These are phyloP conservation scores for Coniochaeta sp. DNA, from an alignment of 2,329 filamentous ascomycete genomes.

Conservation along the genomic window DNA sequence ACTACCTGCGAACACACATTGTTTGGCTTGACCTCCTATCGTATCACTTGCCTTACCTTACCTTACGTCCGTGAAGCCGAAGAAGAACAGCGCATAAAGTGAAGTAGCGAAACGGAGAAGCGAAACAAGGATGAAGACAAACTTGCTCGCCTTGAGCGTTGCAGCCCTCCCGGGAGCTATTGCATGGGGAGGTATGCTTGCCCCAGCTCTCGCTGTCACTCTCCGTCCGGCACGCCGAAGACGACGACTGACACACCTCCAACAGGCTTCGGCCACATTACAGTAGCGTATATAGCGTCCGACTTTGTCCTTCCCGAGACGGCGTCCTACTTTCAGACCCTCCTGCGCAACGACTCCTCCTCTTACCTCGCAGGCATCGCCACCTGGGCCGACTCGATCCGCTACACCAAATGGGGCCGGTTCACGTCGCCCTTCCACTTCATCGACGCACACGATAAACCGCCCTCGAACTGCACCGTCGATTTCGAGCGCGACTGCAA, in stretches of 20 bases:
- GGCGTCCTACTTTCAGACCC: constrained; percentile 45
- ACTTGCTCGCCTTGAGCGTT: constrained; percentile 13
- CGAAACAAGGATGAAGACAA: constrained; percentile 11
- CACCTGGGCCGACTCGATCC: constrained; percentile 60
- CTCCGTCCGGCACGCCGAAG: neutral
- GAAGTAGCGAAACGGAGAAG: too few relatives aligned
- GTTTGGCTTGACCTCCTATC: too few relatives aligned
- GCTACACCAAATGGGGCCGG: constrained; percentile 55
- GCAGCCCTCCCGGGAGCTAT: constrained; percentile 24
- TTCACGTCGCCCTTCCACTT: constrained; percentile 60
- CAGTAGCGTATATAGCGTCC: constrained; percentile 55
- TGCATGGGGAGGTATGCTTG: constrained; percentile 34
- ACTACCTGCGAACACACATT: neutral
- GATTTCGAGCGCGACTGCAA: constrained; percentile 56
- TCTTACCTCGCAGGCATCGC: constrained; percentile 58
- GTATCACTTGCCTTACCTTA: neutral
- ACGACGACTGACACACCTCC: neutral
- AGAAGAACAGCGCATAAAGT: too few relatives aligned
- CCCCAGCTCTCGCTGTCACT: neutral
- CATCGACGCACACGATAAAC: constrained; percentile 60
- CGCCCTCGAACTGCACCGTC: constrained; percentile 50
- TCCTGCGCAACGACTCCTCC: constrained; percentile 45
- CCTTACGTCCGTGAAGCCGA: too few relatives aligned
- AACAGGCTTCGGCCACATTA: constrained; percentile 56
- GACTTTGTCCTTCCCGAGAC: constrained; percentile 52